phyloP scores from a whole-genome alignment of 345 rosid species.

The Melastoma malabathricum region DNA sequence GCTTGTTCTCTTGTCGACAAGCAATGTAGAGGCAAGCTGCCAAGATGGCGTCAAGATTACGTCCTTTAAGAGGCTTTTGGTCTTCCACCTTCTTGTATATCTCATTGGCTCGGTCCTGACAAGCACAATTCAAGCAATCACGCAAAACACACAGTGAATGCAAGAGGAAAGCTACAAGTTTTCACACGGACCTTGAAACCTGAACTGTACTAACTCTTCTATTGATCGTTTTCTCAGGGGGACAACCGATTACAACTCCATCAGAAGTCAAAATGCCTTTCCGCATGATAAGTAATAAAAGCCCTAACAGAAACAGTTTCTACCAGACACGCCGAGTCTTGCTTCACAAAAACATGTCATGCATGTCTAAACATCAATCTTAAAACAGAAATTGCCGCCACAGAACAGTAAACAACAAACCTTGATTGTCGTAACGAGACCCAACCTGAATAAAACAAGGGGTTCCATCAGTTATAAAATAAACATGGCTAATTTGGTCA shows the following conservation, averaged over 20 bases:
- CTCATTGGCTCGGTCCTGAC: constrained; percentile 43
- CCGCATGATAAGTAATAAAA: too few relatives aligned
- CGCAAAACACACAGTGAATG: too few relatives aligned
- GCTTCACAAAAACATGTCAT: too few relatives aligned
- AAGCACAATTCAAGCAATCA: not conserved
- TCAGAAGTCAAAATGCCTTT: too few relatives aligned
- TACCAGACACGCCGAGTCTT: too few relatives aligned
- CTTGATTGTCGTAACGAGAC: constrained; percentile 34
- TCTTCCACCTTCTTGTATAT: constrained; percentile 49
- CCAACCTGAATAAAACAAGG: constrained; percentile 29
- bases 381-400: not conserved
- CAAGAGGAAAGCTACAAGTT: too few relatives aligned
- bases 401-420: constrained; percentile 8
- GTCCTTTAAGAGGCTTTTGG: constrained; percentile 32
- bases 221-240: too few relatives aligned
- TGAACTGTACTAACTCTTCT: too few relatives aligned
- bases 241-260: too few relatives aligned
- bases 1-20: constrained; percentile 33
- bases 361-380: not conserved
- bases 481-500: not conserved
- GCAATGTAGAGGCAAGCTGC: constrained; percentile 50
- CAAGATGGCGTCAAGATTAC: constrained; percentile 32
- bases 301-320: too few relatives aligned
- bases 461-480: constrained; percentile 4
- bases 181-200: too few relatives aligned